Evolutionary conservation across 73 alveolate genomes (phyloP).

Genomic region (Blepharisma japonicum): DNA sequence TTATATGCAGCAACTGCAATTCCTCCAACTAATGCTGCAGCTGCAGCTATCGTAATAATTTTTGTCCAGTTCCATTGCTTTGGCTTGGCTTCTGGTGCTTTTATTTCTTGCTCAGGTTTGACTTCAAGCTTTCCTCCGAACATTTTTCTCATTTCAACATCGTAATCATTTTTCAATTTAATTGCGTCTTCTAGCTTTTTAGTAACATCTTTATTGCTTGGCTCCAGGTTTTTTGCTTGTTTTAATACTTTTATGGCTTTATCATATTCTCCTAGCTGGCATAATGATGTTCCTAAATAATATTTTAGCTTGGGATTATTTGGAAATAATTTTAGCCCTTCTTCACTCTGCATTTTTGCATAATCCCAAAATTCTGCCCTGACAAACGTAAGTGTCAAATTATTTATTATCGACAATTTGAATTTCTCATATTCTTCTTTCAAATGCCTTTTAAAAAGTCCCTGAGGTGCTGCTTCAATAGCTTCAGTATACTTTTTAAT

Average conservation of each 20-base stretch:
- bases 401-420: constrained; percentile 11
- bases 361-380: background rate
- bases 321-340: constrained; percentile 11
- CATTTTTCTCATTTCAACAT: background rate
- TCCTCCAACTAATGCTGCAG: too few species aligned
- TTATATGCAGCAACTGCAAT: too few species aligned
- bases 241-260: constrained; percentile 8
- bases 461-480: background rate
- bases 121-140: constrained; percentile 18
- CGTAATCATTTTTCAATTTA: background rate
- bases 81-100: too few species aligned
- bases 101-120: background rate
- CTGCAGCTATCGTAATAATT: too few species aligned
- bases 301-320: background rate
- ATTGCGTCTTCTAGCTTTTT: background rate
- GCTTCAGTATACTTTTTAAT: background rate
- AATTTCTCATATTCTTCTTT: constrained; percentile 16
- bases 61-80: too few species aligned
- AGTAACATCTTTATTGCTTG: background rate
- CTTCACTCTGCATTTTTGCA: constrained; percentile 7
- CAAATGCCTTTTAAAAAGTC: background rate
- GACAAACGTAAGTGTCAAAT: background rate
- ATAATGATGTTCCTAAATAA: background rate
- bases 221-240: constrained; percentile 13
- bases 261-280: constrained; percentile 20